Evolutionary conservation across 225 moss, liverwort and hornwort genomes (phyloP).

Genomic region (Bryoerythrophyllum caledonicum): DNA sequence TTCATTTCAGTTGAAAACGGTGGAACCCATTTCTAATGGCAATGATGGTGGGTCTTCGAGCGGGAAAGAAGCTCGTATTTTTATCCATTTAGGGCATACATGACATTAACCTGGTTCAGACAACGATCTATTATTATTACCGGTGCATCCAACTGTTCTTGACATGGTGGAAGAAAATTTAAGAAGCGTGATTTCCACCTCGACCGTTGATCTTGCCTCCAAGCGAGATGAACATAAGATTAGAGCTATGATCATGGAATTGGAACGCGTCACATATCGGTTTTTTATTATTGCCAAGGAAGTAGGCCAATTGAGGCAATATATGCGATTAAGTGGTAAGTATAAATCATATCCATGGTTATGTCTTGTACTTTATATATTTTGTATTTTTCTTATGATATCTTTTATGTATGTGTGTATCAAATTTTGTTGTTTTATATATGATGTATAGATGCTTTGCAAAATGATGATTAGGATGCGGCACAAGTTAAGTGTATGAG

Average conservation of each 20-base stretch:
- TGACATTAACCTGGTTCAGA: not conserved
- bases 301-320: no score
- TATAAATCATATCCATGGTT: no score
- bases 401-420: no score
- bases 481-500: not conserved
- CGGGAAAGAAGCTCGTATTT: not conserved
- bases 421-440: no score
- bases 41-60: no score
- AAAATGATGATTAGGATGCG: not conserved
- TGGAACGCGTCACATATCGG: no score
- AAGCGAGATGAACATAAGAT: no score
- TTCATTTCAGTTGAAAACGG: no score
- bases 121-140: not conserved
- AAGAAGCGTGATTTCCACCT: not conserved
- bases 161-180: not conserved
- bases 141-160: not conserved
- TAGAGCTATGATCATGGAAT: no score
- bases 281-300: no score
- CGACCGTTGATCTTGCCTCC: not conserved
- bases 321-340: not conserved
- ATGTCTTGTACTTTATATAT: no score
- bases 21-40: no score
- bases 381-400: accelerated
- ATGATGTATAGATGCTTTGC: not conserved
- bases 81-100: not conserved